Conservation (phyloP, 768 basidiomycete genomes). For the Mycena filopes region DNA sequence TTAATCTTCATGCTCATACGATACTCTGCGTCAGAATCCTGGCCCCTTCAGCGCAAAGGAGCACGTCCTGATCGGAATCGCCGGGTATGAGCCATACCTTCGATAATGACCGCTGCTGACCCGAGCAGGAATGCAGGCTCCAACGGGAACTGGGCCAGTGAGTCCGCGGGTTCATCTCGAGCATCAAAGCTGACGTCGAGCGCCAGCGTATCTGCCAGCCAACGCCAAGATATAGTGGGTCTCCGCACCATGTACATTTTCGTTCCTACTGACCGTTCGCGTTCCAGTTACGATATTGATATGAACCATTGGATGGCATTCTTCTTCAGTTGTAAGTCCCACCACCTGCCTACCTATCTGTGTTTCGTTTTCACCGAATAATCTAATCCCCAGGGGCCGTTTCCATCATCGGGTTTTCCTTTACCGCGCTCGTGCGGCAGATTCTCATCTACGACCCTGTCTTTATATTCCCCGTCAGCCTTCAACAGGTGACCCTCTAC, state of each 20-base stretch:
- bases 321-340: slow-evolving; percentile 13
- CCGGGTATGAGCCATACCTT: background rate
- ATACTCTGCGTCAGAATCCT: slow-evolving; percentile 39
- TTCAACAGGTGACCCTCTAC: slow-evolving; percentile 16
- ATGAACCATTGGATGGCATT: slow-evolving; percentile 15
- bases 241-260: too few relatives aligned
- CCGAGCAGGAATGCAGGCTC: slow-evolving; percentile 6
- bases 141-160: slow-evolving; percentile 1
- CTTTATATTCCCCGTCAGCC: slow-evolving; percentile 15
- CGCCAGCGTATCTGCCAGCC: background rate
- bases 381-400: slow-evolving; percentile 7
- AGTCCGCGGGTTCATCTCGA: background rate
- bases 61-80: slow-evolving; percentile 43
- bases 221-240: slow-evolving; percentile 15
- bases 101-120: too few relatives aligned
- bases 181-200: background rate
- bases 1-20: background rate
- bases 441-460: slow-evolving; percentile 18
- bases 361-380: too few relatives aligned
- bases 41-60: slow-evolving; percentile 63
- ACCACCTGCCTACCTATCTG: background rate
- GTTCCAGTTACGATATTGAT: slow-evolving; percentile 12
- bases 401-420: slow-evolving; percentile 18
- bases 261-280: background rate
- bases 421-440: slow-evolving; percentile 3